phyloP scores from a whole-genome alignment of 208 protist species.

The Acanthamoeba triangularis region DNA sequence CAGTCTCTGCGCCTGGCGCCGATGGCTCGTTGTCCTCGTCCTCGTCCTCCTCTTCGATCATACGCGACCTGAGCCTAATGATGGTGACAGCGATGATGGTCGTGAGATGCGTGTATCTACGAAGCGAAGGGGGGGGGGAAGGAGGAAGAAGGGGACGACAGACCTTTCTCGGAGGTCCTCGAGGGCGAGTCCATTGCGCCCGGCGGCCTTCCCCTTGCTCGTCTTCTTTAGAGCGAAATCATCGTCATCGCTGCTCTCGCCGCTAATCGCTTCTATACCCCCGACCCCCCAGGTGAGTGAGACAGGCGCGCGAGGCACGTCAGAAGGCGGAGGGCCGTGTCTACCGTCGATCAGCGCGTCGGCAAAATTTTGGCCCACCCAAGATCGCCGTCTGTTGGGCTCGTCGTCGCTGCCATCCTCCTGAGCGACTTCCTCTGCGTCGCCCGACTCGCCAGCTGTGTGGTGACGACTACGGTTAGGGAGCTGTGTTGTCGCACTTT shows the following conservation, averaged over 20 bases:
- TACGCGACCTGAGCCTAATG: neutral
- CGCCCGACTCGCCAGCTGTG: neutral
- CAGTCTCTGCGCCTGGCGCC: neutral
- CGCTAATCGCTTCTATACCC: neutral
- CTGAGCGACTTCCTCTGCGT: neutral
- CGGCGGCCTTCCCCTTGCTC: neutral
- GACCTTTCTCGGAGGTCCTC: slow-evolving; percentile 49
- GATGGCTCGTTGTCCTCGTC: neutral
- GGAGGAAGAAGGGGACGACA: neutral
- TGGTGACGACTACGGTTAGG: neutral
- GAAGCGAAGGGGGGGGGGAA: neutral
- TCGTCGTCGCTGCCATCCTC: slow-evolving; percentile 21
- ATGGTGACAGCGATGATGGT: neutral
- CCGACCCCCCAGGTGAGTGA: too few relatives aligned
- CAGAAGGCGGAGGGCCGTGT: neutral
- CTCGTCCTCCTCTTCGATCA: slow-evolving; percentile 17
- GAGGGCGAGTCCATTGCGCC: slow-evolving; percentile 18
- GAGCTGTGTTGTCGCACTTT: neutral
- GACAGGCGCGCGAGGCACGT: too few relatives aligned
- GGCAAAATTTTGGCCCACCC: neutral
- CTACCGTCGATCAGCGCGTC: slow-evolving; percentile 21
- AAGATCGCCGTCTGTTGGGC: neutral
- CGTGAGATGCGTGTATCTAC: too few relatives aligned
- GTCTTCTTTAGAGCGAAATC: neutral
- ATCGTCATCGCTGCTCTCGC: slow-evolving; percentile 44